Evolutionary conservation across 345 rosid species (phyloP).

Genomic region (Nasturtium officinale): DNA sequence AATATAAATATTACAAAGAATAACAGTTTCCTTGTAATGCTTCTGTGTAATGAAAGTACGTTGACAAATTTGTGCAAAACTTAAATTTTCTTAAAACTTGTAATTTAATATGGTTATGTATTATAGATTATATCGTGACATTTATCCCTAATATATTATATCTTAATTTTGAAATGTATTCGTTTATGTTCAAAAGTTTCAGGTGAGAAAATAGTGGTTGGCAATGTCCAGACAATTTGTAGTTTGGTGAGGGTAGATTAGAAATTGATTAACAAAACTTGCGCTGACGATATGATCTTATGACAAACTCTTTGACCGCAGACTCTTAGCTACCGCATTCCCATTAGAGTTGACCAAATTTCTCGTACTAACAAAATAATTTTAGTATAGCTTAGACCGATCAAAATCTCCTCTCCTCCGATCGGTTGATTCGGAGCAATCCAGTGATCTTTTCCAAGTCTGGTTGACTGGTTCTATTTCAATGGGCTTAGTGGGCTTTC

Average conservation of each 20-base stretch:
- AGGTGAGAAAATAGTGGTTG: slow-evolving; percentile 1
- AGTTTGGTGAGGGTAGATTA: slow-evolving; percentile 40
- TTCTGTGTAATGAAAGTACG: not conserved
- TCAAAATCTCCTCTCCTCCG: not conserved
- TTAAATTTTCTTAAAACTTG: not conserved
- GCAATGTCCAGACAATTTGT: slow-evolving; percentile 2
- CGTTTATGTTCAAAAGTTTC: not conserved
- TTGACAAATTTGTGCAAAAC: no score
- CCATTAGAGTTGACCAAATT: slow-evolving; percentile 19
- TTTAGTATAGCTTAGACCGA: not conserved
- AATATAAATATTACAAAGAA: no score
- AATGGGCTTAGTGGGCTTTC: slow-evolving; percentile 2
- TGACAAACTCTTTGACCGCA: slow-evolving; percentile 29
- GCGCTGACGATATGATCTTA: not conserved
- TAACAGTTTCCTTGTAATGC: not conserved
- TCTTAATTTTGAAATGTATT: not conserved
- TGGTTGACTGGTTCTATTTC: no score
- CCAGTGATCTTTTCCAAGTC: no score
- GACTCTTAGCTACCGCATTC: slow-evolving; percentile 17
- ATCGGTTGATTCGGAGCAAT: not conserved
- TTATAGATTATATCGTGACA: no score
- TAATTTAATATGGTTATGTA: not conserved
- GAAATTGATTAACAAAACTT: slow-evolving; percentile 8
- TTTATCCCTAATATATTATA: no score
- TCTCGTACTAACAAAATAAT: not conserved